Base-by-base conservation (phyloP, 2,329 filamentous ascomycete genomes). In the Phialophora chinensis region DNA sequence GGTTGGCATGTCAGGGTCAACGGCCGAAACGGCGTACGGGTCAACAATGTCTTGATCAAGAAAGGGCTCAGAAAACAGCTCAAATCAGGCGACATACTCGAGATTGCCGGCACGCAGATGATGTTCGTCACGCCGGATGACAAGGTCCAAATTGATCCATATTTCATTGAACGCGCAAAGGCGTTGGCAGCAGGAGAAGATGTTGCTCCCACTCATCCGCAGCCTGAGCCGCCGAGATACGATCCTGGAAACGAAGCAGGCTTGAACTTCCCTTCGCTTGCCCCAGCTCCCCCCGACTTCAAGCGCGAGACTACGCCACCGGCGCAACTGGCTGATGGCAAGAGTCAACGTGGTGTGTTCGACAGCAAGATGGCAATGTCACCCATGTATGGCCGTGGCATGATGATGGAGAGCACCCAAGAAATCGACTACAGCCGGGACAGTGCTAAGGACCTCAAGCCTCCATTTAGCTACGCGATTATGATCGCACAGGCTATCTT, bases 401-500 rank as follows among this genome's bases (percentile, higher is more conserved):
- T 84, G 78, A 82, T 83, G 81, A 82, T 84, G 79, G 82, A 84
- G 72, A 83, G 81, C 60, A 83, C 81, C 1, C 82, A 84, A 67
- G 81, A 83, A 65, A 83, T 84, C 60, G 81, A 84, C 66, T 84
- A 83, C 72, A 93, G 92, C 75, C 84, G 89, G 38, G 93, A 98
- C 71, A 87, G 89, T 33, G 92, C 93, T 71, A 91, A 91, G 76
- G 92, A 97, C 71, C 87, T 98, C 75, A 99, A 99, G 78, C 96
- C 95, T 1, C 91, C 93, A 54, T 97, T 91, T 78, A 98, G 94
- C 77, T 99, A 99, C 79, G 93, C 95, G 2, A 92, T 96, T 76
- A 88, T 99, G 83, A 99, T 99, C 71, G 95, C 93, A 0, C 95
- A 98, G 79, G 95, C 95, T 1, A 98, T 99, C 69, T 85, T 97